These are phyloP conservation scores for grape (Vitis vinifera) DNA, from an alignment of 164 flowering plant genomes.

Conservation along the genomic window DNA sequence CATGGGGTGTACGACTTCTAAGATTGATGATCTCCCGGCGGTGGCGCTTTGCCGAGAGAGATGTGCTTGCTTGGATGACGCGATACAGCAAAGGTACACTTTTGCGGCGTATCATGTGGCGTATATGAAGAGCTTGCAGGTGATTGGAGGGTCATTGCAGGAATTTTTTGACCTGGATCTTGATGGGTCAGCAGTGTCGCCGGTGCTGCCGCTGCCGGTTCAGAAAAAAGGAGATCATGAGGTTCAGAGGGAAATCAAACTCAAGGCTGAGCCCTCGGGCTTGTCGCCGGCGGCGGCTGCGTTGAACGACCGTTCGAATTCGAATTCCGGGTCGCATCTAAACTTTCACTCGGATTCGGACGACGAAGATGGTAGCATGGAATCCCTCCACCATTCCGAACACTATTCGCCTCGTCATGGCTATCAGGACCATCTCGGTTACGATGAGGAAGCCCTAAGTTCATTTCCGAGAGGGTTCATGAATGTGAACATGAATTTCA, in stretches of 20 bases:
- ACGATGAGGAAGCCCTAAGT: conserved; percentile 14
- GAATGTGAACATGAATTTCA: conserved; percentile 58
- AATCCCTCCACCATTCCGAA: conserved; percentile 35
- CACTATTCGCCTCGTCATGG: conserved; percentile 29
- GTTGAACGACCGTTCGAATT: conserved; percentile 21
- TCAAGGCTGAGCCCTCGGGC: too few relatives aligned
- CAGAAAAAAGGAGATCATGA: conserved; percentile 15
- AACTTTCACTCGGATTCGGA: conserved; percentile 41
- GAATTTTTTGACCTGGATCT: conserved; percentile 34
- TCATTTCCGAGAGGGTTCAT: conserved; percentile 4
- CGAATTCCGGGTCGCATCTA: conserved; percentile 46
- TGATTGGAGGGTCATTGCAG: conserved; percentile 45
- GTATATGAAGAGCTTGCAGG: conserved; percentile 51
- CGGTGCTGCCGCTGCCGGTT: background rate
- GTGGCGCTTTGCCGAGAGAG: conserved; percentile 76
- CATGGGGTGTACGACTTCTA: conserved; percentile 77
- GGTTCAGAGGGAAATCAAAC: too few relatives aligned
- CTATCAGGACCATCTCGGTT: conserved; percentile 9
- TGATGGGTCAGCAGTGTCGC: background rate
- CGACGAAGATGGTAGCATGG: conserved; percentile 22
- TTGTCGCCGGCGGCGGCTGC: background rate
- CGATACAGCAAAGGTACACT: conserved; percentile 53
- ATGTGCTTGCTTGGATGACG: conserved; percentile 48
- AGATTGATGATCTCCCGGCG: conserved; percentile 77
- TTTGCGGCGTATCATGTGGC: conserved; percentile 63